Conservation (phyloP, 345 rosid genomes). For the Erucastrum elatum region DNA sequence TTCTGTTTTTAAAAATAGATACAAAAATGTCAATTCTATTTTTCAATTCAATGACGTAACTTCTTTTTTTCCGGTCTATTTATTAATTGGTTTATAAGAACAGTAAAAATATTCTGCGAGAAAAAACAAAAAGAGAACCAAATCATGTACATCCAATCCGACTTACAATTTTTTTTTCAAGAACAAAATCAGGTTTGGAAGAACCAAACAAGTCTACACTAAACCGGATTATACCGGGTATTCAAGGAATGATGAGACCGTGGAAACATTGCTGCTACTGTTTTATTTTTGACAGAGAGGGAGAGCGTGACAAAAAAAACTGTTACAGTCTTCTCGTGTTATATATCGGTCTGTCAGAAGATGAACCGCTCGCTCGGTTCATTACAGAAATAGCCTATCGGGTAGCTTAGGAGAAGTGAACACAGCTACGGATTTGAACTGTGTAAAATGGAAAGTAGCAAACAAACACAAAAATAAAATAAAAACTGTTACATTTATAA, state of each 20-base stretch:
- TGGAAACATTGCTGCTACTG: constrained; percentile 1
- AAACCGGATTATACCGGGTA: constrained; percentile 16
- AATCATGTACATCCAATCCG: constrained; percentile 11
- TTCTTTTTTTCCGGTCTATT: not conserved
- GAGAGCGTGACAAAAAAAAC: not conserved
- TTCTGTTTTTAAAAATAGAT: not conserved
- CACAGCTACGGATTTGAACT: constrained; percentile 78
- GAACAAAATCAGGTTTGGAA: constrained; percentile 31
- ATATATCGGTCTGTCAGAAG: constrained; percentile 42
- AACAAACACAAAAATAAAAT: not conserved
- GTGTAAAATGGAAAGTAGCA: not conserved
- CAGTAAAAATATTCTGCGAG: not conserved
- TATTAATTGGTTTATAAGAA: not conserved
- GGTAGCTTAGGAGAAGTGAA: constrained; percentile 60
- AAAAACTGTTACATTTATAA: not conserved
- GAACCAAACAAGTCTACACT: constrained; percentile 31
- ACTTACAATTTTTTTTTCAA: not conserved
- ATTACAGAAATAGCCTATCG: constrained; percentile 49
- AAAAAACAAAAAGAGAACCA: not conserved
- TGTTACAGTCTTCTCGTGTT: constrained; percentile 4
- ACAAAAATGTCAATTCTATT: not conserved
- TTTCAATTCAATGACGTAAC: not conserved
- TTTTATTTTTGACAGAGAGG: constrained; percentile 19
- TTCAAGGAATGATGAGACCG: constrained; percentile 10
- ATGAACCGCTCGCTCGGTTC: constrained; percentile 31